Conservation (phyloP, 306 rosid species). For the Quercus bicolor region DNA sequence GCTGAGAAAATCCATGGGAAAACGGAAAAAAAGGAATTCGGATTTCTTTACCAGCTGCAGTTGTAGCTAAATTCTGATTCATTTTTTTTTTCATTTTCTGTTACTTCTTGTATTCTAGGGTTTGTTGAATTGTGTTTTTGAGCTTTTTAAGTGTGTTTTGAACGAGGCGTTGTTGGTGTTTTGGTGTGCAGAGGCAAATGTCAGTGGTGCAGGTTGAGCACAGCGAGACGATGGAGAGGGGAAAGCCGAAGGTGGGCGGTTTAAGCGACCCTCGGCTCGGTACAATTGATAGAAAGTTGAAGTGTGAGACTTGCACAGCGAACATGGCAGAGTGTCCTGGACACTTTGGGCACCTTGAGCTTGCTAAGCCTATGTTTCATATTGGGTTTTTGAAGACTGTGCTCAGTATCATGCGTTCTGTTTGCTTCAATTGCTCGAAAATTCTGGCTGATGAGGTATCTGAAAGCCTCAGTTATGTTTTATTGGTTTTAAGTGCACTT, state of each 20-base stretch:
- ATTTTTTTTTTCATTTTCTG: not conserved
- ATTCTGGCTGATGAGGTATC: conserved; percentile 85
- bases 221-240: conserved; percentile 85
- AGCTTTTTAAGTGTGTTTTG: not conserved
- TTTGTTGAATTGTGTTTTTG: not conserved
- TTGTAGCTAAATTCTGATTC: not conserved
- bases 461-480: not conserved
- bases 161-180: not conserved
- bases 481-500: not conserved
- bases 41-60: not conserved
- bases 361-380: conserved; percentile 97
- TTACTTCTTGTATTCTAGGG: not conserved
- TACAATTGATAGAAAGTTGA: conserved; percentile 87
- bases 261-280: conserved; percentile 92
- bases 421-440: conserved; percentile 95
- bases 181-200: conserved; percentile 90
- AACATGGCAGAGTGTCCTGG: conserved; percentile 99
- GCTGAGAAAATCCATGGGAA: not conserved
- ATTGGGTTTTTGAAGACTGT: conserved; percentile 92
- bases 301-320: conserved; percentile 94
- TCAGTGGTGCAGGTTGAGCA: conserved; percentile 93
- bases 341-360: conserved; percentile 94
- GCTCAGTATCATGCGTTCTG: conserved; percentile 74
- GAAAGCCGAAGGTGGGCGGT: conserved; percentile 87
- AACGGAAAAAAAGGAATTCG: not conserved